Evolutionary conservation across 164 flowering plant genomes (phyloP).

Genomic region (Tinospora cordifolia): DNA sequence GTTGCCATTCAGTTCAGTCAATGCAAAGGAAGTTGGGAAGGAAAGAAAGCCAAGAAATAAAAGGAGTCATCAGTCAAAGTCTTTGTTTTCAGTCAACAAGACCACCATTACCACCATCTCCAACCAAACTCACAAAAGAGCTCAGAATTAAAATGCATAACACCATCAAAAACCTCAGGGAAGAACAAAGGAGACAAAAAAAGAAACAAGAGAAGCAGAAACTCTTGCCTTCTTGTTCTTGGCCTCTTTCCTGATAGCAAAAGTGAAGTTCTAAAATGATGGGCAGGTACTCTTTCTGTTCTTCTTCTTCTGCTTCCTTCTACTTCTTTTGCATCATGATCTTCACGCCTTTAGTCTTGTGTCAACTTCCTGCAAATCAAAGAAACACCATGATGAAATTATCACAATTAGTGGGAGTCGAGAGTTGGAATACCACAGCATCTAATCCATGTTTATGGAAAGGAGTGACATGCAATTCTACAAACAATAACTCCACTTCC

Average conservation of each 20-base stretch:
- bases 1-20: not conserved
- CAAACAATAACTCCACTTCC: conserved; percentile 13
- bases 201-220: too few species aligned
- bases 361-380: conserved; percentile 30
- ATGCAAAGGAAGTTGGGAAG: not conserved
- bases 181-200: not conserved
- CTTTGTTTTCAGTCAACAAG: not conserved
- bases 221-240: not conserved
- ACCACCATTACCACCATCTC: not conserved
- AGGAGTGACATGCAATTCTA: conserved; percentile 35
- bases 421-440: conserved; percentile 11
- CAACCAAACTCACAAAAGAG: not conserved
- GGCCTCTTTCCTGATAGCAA: not conserved
- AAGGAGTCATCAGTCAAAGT: conserved; percentile 4
- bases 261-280: conserved; percentile 10
- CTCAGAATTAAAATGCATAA: not conserved
- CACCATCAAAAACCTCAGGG: not conserved
- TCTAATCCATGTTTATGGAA: conserved; percentile 52
- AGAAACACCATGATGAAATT: conserved; percentile 30
- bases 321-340: conserved; percentile 14
- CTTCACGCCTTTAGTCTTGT: conserved; percentile 19
- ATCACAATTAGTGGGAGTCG: conserved; percentile 14
- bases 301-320: conserved; percentile 6
- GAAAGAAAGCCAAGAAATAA: not conserved
- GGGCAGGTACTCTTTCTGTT: conserved; percentile 21